phyloP scores from a whole-genome alignment of 179 eudicot species.

The Carnegiea gigantea region DNA sequence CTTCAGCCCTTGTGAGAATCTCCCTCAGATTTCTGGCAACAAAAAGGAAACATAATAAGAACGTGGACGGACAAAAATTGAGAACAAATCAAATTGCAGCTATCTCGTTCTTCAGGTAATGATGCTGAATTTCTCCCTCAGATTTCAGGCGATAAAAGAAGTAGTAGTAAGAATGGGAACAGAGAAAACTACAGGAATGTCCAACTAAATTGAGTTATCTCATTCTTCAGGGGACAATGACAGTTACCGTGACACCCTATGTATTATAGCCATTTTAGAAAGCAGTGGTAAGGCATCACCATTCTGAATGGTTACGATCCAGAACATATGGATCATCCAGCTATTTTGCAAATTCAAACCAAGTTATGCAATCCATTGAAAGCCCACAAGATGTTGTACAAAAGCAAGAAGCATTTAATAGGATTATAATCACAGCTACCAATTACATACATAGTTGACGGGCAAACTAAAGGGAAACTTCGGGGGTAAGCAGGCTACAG shows the following conservation, averaged over 20 bases:
- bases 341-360: neutral
- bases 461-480: neutral
- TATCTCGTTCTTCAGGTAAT: neutral
- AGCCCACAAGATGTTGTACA: neutral
- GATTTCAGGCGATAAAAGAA: constrained; percentile 7
- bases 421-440: neutral
- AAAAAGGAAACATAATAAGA: neutral
- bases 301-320: neutral
- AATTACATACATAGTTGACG: neutral
- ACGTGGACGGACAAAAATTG: neutral
- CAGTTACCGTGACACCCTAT: neutral
- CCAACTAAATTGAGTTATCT: neutral
- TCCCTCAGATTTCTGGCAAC: constrained; percentile 24
- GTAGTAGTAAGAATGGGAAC: neutral
- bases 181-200: neutral
- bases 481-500: neutral
- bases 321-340: neutral
- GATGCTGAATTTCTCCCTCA: neutral
- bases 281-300: neutral
- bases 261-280: neutral
- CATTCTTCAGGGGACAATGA: neutral
- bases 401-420: neutral
- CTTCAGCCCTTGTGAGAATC: constrained; percentile 22
- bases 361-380: neutral
- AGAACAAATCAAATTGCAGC: neutral